phyloP scores from a whole-genome alignment of 2,329 filamentous ascomycete genomes.

The Colletotrichum simmondsii region DNA sequence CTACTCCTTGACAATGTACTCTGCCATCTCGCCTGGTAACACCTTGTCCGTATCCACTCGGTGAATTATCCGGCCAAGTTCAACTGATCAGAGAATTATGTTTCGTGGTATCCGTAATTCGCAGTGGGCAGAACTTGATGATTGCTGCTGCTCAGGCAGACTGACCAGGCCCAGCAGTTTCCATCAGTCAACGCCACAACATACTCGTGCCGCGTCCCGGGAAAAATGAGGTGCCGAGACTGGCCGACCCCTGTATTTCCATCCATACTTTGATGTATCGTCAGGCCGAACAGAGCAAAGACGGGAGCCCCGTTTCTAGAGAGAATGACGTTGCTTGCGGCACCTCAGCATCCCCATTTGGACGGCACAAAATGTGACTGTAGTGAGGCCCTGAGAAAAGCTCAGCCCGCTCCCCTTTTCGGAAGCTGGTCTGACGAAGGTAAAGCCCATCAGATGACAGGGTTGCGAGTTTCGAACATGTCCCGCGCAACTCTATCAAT shows the following conservation, averaged over 20 bases:
- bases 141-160: constrained; percentile 8
- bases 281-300: neutral
- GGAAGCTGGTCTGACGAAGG: neutral
- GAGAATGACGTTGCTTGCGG: constrained; percentile 19
- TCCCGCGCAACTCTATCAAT: neutral
- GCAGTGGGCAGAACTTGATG: neutral
- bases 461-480: constrained; percentile 6
- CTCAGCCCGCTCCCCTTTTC: neutral
- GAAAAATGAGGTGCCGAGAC: constrained; percentile 24
- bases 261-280: neutral
- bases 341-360: constrained; percentile 6
- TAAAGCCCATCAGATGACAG: constrained; percentile 28
- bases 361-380: neutral
- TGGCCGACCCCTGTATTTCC: neutral
- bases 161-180: neutral
- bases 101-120: neutral
- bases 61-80: constrained; percentile 20
- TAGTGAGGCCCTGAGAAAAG: neutral
- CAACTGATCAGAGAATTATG: neutral
- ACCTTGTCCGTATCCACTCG: constrained; percentile 23
- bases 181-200: constrained; percentile 25
- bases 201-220: constrained; percentile 23
- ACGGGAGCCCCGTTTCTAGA: constrained; percentile 3
- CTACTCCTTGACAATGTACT: constrained; percentile 27
- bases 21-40: constrained; percentile 27